Base-by-base conservation (phyloP, 192 early-diverging fungal species). In the Gonapodya sp. region DNA sequence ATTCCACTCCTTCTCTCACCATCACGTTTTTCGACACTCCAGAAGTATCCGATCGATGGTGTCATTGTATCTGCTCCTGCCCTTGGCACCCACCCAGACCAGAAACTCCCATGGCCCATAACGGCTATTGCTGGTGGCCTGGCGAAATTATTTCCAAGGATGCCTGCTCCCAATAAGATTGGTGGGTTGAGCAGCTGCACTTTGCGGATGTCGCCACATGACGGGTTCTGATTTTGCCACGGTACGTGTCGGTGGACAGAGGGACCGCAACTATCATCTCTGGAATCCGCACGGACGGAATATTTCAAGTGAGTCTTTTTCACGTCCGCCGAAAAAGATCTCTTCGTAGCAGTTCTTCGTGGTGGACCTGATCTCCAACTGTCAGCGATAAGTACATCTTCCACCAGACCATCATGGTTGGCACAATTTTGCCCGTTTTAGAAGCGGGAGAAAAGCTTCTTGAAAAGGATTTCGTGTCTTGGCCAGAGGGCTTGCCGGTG, bases 361-460 rank as follows among this genome's bases (percentile, higher is more conserved):
- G n/a, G n/a, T n/a, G n/a, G n/a, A n/a, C n/a, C n/a, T n/a, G n/a
- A n/a, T n/a, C n/a, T n/a, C n/a, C n/a, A n/a, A n/a, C n/a, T n/a
- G 24, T 64, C 46, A 64, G 46, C 46, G 46, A 64, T 24, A 64
- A 64, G 46, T 64, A 64, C 46, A 24, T 64, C 24, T 64, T 64
- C 46, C 46, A 64, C 46, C 46, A 64, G 46, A 64, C 46, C 46
- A 64, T 64, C 46, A 64, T 64, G 46, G 46, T 64, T 8, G 46
- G 46, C 8, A 64, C 46, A 8, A 64, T 64, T 16, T 24, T 64
- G 8, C 46, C 46, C 8, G 46, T 64, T 8, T 64, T 64, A 24
- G 8, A 16, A 16, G 46, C 46, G 8, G 46, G 8, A 16, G 46
- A 24, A 64, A 64, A 64, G 8, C 24, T 64, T 64, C 8, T 24